phyloP scores from a whole-genome alignment of 2,329 filamentous ascomycete species.

The Pleomassaria siparia region DNA sequence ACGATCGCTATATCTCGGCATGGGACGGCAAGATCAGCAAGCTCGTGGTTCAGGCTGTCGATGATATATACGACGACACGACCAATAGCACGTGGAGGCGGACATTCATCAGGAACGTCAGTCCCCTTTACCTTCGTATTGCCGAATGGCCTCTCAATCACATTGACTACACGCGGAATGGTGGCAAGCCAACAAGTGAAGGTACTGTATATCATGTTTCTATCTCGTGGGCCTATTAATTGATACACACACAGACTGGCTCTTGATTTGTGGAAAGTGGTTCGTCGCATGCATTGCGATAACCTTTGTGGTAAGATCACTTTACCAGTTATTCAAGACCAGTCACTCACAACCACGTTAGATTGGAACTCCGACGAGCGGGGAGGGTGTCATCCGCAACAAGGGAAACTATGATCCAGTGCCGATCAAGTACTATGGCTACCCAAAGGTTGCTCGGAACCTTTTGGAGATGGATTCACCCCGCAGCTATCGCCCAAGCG shows the following conservation, averaged over 20 bases:
- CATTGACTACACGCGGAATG: conserved; percentile 23
- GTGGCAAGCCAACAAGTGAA: conserved; percentile 20
- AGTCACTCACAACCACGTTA: conserved; percentile 2
- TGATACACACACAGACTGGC: conserved; percentile 20
- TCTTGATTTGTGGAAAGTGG: conserved; percentile 32
- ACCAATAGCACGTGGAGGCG: conserved; percentile 30
- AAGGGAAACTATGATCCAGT: conserved; percentile 29
- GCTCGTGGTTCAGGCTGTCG: conserved; percentile 33
- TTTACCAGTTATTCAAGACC: not conserved
- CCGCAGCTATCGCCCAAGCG: conserved; percentile 6
- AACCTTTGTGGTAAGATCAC: conserved; percentile 21
- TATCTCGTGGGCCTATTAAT: not conserved
- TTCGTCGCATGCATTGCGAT: conserved; percentile 28
- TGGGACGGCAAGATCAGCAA: conserved; percentile 33
- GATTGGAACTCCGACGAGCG: conserved; percentile 23
- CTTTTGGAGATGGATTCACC: conserved; percentile 22
- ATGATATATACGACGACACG: conserved; percentile 34
- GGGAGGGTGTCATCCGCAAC: conserved; percentile 19
- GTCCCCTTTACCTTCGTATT: conserved; percentile 28
- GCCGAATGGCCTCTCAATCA: conserved; percentile 35
- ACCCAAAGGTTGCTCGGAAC: conserved; percentile 35
- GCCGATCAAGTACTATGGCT: conserved; percentile 29
- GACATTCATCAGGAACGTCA: conserved; percentile 32
- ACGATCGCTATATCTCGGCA: conserved; percentile 34
- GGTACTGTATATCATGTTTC: conserved; percentile 7